phyloP scores from a whole-genome alignment of 1,139 yeast genomes.

The Hansenula anomala region DNA sequence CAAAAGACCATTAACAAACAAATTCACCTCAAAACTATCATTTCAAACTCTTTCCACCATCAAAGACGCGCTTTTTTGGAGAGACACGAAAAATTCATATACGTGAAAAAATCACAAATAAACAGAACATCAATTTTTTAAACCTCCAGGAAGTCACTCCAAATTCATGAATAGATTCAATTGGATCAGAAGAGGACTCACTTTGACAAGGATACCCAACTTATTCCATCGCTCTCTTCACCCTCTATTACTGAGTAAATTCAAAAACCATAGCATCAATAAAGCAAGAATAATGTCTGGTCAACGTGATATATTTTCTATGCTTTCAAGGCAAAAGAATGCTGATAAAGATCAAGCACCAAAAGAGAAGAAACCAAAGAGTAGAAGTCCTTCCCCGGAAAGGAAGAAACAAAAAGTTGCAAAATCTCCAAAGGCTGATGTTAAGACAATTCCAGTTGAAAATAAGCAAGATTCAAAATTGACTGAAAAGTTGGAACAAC shows the following conservation, averaged over 20 bases:
- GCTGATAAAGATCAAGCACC: background rate
- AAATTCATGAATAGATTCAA: background rate
- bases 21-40: too few species aligned
- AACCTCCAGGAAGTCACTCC: too few species aligned
- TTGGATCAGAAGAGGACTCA: background rate
- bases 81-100: background rate
- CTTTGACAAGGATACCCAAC: background rate
- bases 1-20: too few species aligned
- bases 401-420: background rate
- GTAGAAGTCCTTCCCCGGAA: background rate
- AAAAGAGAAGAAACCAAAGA: slow-evolving; percentile 1
- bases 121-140: too few species aligned
- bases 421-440: too few species aligned
- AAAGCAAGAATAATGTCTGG: slow-evolving; percentile 5
- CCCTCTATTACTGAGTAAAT: too few species aligned
- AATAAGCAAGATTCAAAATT: background rate
- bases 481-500: background rate
- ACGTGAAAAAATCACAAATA: background rate
- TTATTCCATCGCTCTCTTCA: background rate
- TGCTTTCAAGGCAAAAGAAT: slow-evolving; percentile 4
- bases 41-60: too few species aligned
- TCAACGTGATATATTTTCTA: slow-evolving; percentile 7
- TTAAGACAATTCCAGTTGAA: background rate
- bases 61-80: background rate
- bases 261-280: too few species aligned